A percentile compares a stretch with the other conserved stretches of the same genome.
Evolutionary conservation across 805 yeast species (phyloP).

Genomic region (Lipomyces mesembrius): DNA sequence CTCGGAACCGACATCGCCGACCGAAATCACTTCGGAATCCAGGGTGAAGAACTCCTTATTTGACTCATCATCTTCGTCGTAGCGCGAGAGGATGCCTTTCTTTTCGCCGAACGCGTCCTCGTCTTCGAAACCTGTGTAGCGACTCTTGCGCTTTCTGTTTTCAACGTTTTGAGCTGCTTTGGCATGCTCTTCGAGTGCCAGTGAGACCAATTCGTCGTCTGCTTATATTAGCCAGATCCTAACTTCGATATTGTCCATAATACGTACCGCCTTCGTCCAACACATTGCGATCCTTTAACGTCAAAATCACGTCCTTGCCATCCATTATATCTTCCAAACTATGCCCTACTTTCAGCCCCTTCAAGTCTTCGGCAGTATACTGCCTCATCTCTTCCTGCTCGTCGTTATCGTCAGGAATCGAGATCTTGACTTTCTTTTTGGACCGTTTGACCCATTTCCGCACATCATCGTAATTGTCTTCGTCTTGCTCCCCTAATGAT

Average conservation of each 20-base stretch:
- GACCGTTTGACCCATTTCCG: conserved; percentile 51
- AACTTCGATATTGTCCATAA: conserved; percentile 39
- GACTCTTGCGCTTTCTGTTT: conserved; percentile 25
- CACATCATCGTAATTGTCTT: conserved; percentile 44
- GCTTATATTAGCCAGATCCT: conserved; percentile 28
- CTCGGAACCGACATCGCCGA: conserved; percentile 5
- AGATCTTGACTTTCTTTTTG: conserved; percentile 31
- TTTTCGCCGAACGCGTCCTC: conserved; percentile 40
- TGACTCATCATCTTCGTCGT: conserved; percentile 42
- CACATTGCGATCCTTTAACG: conserved; percentile 57
- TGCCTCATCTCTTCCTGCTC: conserved; percentile 16
- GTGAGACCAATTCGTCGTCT: conserved; percentile 50
- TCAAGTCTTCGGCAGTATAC: conserved; percentile 44
- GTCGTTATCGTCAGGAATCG: conserved; percentile 20
- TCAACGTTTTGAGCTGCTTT: conserved; percentile 42
- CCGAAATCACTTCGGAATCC: conserved; percentile 30
- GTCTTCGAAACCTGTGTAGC: conserved; percentile 38
- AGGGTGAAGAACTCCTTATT: conserved; percentile 29
- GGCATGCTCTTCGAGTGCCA: conserved; percentile 47
- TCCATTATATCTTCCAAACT: conserved; percentile 49
- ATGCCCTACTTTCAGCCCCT: conserved; percentile 55
- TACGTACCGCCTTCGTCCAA: conserved; percentile 46
- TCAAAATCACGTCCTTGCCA: conserved; percentile 56
- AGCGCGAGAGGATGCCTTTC: conserved; percentile 30
- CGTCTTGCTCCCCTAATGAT: conserved; percentile 40